Conservation (phyloP, 768 basidiomycete species). For the Thelephora aurantiotincta region DNA sequence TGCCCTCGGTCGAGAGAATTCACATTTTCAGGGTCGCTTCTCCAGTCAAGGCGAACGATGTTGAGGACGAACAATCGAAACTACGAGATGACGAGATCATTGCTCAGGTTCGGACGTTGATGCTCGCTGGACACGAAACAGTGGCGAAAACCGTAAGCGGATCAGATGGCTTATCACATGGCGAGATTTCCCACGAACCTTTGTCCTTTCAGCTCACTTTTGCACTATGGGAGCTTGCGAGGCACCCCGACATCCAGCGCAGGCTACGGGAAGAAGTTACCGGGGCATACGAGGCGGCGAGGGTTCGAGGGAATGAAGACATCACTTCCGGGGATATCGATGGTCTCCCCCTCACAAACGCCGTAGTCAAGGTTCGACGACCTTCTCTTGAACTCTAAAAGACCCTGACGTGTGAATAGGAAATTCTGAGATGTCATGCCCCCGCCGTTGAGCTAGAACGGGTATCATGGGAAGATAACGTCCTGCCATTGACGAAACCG, state of each 20-base stretch:
- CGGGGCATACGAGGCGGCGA: not conserved
- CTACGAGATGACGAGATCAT: slow-evolving; percentile 19
- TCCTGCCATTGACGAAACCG: slow-evolving; percentile 25
- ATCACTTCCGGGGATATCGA: slow-evolving; percentile 23
- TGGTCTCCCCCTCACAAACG: slow-evolving; percentile 26
- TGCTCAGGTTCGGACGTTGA: slow-evolving; percentile 20
- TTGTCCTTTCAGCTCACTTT: slow-evolving; percentile 9
- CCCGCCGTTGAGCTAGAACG: slow-evolving; percentile 26
- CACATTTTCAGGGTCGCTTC: not conserved
- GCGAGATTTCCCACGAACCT: too few species aligned
- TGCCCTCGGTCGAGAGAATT: too few species aligned
- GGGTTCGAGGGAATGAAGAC: slow-evolving; percentile 11
- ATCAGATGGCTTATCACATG: too few species aligned
- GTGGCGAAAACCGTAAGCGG: slow-evolving; percentile 18
- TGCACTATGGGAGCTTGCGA: slow-evolving; percentile 25
- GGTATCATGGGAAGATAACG: slow-evolving; percentile 24
- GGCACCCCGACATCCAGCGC: slow-evolving; percentile 22
- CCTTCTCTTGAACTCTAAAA: not conserved
- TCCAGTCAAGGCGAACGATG: slow-evolving; percentile 39
- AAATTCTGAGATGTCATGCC: slow-evolving; percentile 24
- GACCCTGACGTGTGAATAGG: not conserved
- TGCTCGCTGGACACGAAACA: slow-evolving; percentile 29
- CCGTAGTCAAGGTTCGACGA: slow-evolving; percentile 27
- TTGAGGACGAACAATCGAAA: slow-evolving; percentile 26
- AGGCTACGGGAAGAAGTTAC: slow-evolving; percentile 24